A percentile compares a stretch with the other conserved stretches of the same genome.
Conservation (phyloP, 768 basidiomycete genomes). For the Cystofilobasidium ferigula region DNA sequence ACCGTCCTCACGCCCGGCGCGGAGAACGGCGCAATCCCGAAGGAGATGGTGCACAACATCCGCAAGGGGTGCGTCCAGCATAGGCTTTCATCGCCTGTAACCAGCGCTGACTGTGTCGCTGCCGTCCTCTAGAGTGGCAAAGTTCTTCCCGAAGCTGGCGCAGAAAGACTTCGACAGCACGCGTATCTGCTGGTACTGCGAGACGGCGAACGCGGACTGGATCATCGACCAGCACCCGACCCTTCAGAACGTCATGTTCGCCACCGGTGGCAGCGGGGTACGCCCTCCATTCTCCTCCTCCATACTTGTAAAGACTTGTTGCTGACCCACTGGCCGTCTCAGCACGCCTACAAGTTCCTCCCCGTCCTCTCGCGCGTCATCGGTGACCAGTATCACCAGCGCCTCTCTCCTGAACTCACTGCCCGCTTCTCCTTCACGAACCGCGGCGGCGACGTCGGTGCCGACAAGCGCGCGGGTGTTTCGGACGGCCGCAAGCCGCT, state of each 20-base stretch:
- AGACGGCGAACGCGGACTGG: slow-evolving; percentile 78
- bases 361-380: slow-evolving; percentile 72
- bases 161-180: slow-evolving; percentile 50
- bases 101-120: no score
- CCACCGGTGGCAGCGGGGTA: slow-evolving; percentile 60
- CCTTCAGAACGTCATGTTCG: slow-evolving; percentile 52
- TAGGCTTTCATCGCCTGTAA: no score
- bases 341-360: slow-evolving; percentile 53
- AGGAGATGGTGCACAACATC: slow-evolving; percentile 45
- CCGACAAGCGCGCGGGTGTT: slow-evolving; percentile 13
- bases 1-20: slow-evolving; percentile 54
- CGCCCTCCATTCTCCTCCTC: slow-evolving; percentile 38
- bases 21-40: slow-evolving; percentile 57
- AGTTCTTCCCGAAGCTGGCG: slow-evolving; percentile 66
- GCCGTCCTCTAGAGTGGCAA: slow-evolving; percentile 40
- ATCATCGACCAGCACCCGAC: slow-evolving; percentile 63
- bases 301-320: slow-evolving; percentile 5
- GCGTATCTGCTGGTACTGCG: slow-evolving; percentile 60
- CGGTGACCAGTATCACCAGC: slow-evolving; percentile 58
- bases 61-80: slow-evolving; percentile 41
- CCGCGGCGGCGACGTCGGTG: slow-evolving; percentile 4
- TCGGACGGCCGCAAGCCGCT: slow-evolving; percentile 9
- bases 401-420: slow-evolving; percentile 46
- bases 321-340: neutral
- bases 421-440: slow-evolving; percentile 51